phyloP scores from a whole-genome alignment of 805 yeast genomes.

The Candida glaebosa region DNA sequence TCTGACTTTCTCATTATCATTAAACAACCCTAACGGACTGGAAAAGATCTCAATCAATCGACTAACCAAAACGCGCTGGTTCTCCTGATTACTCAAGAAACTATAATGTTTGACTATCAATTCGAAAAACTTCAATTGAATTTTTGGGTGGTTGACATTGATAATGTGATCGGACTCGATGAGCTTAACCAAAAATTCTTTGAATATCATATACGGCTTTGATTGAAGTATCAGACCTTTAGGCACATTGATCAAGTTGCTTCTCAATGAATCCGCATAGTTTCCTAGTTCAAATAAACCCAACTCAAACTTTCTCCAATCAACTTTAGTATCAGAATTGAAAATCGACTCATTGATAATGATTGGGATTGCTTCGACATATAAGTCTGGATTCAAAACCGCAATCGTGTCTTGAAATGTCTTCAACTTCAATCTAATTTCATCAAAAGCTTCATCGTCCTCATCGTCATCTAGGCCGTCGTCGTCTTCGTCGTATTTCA shows the following conservation, averaged over 20 bases:
- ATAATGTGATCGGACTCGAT: constrained; percentile 45
- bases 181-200: constrained; percentile 56
- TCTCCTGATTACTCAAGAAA: constrained; percentile 43
- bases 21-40: constrained; percentile 78
- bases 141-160: constrained; percentile 67
- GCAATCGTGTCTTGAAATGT: constrained; percentile 81
- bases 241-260: constrained; percentile 68
- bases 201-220: constrained; percentile 60
- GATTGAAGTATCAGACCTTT: constrained; percentile 63
- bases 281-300: constrained; percentile 81
- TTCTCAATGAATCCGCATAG: constrained; percentile 75
- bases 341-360: constrained; percentile 53
- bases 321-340: constrained; percentile 21
- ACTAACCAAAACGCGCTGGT: constrained; percentile 41
- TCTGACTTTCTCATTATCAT: constrained; percentile 67
- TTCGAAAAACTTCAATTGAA: constrained; percentile 81
- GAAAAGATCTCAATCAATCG: constrained; percentile 75
- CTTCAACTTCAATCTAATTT: constrained; percentile 70
- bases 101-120: constrained; percentile 74
- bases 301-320: constrained; percentile 84
- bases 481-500: constrained; percentile 75
- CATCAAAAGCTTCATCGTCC: constrained; percentile 72
- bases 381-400: constrained; percentile 53
- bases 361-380: constrained; percentile 54
- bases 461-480: constrained; percentile 67